A percentile compares a stretch with the other conserved stretches of the same genome.
phyloP scores from a whole-genome alignment of 1,284 basidiomycete species.

The Ustilago xerochloae region DNA sequence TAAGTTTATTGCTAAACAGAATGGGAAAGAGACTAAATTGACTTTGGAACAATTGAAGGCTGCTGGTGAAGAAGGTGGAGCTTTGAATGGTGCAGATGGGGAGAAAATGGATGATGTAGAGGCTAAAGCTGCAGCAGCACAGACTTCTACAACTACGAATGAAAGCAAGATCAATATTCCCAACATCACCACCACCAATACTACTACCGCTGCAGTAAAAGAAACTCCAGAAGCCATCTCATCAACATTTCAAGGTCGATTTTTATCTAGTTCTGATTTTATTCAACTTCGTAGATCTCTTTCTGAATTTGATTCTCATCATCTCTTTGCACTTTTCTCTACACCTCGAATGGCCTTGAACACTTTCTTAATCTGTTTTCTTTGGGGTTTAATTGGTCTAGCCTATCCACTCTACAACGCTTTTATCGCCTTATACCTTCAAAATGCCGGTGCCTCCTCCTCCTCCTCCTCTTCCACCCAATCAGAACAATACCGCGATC shows the following conservation, averaged over 20 bases:
- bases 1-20: constrained; percentile 77
- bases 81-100: constrained; percentile 70
- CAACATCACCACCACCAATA: not conserved
- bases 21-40: constrained; percentile 70
- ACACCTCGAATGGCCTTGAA: constrained; percentile 76
- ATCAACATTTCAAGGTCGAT: constrained; percentile 7
- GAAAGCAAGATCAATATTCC: constrained; percentile 62
- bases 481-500: constrained; percentile 75
- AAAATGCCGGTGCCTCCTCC: constrained; percentile 71
- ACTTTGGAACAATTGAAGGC: constrained; percentile 53
- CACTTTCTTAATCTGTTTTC: constrained; percentile 73
- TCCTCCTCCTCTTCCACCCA: too few species aligned
- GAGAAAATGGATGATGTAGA: constrained; percentile 52
- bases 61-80: constrained; percentile 54
- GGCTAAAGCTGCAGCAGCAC: constrained; percentile 6
- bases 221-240: not conserved
- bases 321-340: constrained; percentile 75
- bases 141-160: constrained; percentile 68
- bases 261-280: constrained; percentile 30
- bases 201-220: not conserved
- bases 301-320: constrained; percentile 66
- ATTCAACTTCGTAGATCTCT: constrained; percentile 25
- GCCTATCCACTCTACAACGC: constrained; percentile 79
- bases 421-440: constrained; percentile 75
- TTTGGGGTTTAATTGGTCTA: constrained; percentile 79